Conservation (phyloP, 257 asterid genomes). For the Solanum okadae region DNA sequence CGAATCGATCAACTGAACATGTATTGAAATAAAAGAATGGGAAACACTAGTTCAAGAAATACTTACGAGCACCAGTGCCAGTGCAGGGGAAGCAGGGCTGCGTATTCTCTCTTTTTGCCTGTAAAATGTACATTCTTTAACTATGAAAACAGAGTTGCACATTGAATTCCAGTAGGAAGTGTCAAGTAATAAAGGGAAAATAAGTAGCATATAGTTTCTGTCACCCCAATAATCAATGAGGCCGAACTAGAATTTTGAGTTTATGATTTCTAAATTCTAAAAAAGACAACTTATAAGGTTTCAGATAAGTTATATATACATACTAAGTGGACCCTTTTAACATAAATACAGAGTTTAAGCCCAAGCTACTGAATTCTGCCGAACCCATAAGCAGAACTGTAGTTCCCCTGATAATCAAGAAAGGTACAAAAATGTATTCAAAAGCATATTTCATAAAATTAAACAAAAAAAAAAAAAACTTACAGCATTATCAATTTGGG, state of each 20-base stretch:
- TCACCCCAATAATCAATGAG: neutral
- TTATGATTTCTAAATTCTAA: neutral
- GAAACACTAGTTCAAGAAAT: too few species aligned
- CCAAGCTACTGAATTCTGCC: neutral
- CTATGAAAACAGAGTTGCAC: too few species aligned
- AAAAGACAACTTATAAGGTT: neutral
- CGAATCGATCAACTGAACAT: too few species aligned
- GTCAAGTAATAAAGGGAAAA: neutral
- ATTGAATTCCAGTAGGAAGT: too few species aligned
- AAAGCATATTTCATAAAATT: neutral
- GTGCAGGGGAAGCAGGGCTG: too few species aligned
- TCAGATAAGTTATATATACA: neutral
- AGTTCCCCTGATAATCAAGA: neutral
- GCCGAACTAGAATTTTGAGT: neutral
- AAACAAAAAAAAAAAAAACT: neutral
- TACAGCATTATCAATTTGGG: slow-evolving; percentile 82
- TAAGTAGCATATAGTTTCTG: neutral
- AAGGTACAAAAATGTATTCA: neutral
- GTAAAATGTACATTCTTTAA: too few species aligned
- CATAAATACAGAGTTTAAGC: neutral
- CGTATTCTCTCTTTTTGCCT: too few species aligned
- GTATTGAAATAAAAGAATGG: too few species aligned
- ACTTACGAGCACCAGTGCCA: too few species aligned
- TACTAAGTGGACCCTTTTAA: neutral
- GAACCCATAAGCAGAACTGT: neutral